Evolutionary conservation across 345 rosid genomes (phyloP).

Genomic region (Sonneratia alba): DNA sequence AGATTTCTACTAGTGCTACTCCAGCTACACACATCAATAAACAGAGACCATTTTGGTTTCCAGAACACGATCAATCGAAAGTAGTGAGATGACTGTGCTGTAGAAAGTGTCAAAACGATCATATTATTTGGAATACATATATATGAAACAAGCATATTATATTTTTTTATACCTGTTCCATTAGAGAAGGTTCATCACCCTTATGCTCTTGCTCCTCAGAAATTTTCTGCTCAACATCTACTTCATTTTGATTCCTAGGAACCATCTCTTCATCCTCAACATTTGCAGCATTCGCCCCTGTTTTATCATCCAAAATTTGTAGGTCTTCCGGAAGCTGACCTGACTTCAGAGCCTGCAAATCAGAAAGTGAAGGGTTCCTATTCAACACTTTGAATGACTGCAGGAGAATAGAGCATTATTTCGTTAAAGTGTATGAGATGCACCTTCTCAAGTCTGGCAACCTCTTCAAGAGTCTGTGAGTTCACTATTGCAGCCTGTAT

Average conservation of each 20-base stretch:
- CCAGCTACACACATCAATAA: not conserved
- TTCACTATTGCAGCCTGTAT: constrained; percentile 96
- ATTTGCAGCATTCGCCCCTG: constrained; percentile 15
- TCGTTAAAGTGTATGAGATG: constrained; percentile 6
- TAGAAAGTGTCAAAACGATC: not conserved
- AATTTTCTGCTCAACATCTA: constrained; percentile 9
- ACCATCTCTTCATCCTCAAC: constrained; percentile 38
- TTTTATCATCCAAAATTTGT: constrained; percentile 34
- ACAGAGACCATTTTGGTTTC: not conserved
- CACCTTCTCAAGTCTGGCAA: constrained; percentile 95
- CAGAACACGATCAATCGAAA: too few relatives aligned
- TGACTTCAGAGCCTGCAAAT: constrained; percentile 68
- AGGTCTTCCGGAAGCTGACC: constrained; percentile 93
- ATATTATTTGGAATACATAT: not conserved
- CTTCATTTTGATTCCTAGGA: constrained; percentile 12
- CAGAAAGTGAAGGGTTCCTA: constrained; percentile 3
- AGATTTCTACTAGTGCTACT: not conserved
- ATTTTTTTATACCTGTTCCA: constrained; percentile 47
- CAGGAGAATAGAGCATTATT: constrained; percentile 2
- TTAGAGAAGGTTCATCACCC: constrained; percentile 41
- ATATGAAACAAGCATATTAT: not conserved
- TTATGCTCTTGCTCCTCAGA: constrained; percentile 16
- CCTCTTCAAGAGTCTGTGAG: constrained; percentile 98
- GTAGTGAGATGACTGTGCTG: not conserved
- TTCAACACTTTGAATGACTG: constrained; percentile 13